phyloP scores from a whole-genome alignment of 2,329 filamentous ascomycete species.

The Claviceps maximensis region DNA sequence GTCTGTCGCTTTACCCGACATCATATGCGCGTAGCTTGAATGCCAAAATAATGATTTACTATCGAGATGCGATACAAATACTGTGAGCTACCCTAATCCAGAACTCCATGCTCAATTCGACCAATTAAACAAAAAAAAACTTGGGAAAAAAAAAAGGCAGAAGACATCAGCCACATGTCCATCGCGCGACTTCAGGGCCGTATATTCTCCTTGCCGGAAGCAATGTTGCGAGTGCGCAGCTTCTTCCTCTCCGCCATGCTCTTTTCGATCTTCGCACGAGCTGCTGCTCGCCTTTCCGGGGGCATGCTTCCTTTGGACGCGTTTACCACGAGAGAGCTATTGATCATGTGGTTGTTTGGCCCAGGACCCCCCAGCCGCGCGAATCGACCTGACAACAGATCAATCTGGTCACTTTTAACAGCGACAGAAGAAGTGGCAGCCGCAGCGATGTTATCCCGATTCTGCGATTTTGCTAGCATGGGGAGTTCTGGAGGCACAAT shows the following conservation, averaged over 20 bases:
- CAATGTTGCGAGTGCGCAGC: conserved; percentile 16
- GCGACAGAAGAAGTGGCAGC: conserved; percentile 4
- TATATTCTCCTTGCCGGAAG: conserved; percentile 39
- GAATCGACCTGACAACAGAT: conserved; percentile 33
- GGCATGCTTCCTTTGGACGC: conserved; percentile 31
- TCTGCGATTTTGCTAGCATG: conserved; percentile 13
- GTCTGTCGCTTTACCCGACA: background rate
- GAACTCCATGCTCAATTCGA: conserved; percentile 13
- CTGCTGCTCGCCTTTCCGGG: conserved; percentile 38
- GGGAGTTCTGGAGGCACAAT: conserved; percentile 17
- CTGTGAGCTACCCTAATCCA: background rate
- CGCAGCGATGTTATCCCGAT: conserved; percentile 7
- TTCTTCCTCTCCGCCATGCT: conserved; percentile 38
- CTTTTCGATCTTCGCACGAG: conserved; percentile 40
- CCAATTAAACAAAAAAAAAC: background rate
- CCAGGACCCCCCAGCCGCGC: conserved; percentile 30
- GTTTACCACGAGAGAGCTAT: conserved; percentile 21
- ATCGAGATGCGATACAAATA: background rate
- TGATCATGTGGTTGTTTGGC: conserved; percentile 12
- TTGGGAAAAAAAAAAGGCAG: background rate
- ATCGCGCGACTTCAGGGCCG: conserved; percentile 16
- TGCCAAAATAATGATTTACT: background rate
- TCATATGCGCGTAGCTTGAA: background rate
- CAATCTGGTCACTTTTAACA: conserved; percentile 23
- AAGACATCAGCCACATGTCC: background rate